Conservation (phyloP, 2,329 filamentous ascomycete genomes). For the Neofusicoccum umdonicola region DNA sequence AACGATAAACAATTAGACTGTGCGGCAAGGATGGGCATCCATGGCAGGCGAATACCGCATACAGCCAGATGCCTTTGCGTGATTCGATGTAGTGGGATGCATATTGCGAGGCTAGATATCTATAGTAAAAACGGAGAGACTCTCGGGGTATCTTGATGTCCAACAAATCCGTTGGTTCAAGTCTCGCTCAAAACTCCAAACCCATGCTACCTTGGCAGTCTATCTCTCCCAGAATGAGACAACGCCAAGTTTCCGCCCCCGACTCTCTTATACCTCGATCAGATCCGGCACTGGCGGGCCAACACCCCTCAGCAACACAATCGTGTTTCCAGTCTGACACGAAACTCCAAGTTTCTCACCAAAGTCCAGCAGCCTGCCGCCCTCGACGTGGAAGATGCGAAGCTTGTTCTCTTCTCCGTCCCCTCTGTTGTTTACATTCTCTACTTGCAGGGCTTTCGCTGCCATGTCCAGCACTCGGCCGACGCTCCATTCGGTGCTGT, state of each 20-base stretch:
- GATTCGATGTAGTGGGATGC: background rate
- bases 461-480: constrained; percentile 78
- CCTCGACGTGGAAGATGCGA: constrained; percentile 89
- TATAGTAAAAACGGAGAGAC: background rate
- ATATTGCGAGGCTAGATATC: background rate
- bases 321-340: constrained; percentile 79
- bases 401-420: constrained; percentile 75
- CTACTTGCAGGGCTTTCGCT: constrained; percentile 71
- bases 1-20: background rate
- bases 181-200: background rate
- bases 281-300: constrained; percentile 71
- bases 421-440: constrained; percentile 79
- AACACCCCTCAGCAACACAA: constrained; percentile 83
- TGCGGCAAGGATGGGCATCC: no score
- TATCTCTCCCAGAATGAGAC: background rate
- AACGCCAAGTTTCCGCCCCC: background rate
- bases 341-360: constrained; percentile 75
- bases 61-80: no score
- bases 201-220: background rate
- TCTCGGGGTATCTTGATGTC: background rate
- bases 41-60: no score
- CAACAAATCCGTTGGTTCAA: background rate
- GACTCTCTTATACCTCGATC: constrained; percentile 49
- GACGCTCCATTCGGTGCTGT: constrained; percentile 74
- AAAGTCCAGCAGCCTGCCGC: constrained; percentile 81